Percentiles rank a stretch among this genome's conserved stretches.
Conservation (phyloP, 371 early-diverging fungal genomes). For the Amoeboaphelidium occidentale region DNA sequence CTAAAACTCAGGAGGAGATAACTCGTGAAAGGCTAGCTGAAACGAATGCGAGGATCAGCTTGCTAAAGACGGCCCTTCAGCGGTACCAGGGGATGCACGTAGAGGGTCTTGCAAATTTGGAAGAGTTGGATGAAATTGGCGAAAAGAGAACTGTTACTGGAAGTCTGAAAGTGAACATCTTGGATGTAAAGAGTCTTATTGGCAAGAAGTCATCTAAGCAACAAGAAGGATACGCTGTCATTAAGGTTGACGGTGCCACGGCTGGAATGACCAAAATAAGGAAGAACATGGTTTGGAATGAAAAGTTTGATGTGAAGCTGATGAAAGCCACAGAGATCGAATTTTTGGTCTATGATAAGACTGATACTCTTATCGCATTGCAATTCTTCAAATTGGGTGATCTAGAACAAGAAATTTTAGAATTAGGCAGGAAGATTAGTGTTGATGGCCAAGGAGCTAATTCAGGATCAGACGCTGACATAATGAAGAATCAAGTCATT, state of each 20-base stretch:
- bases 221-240: constrained; percentile 37
- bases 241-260: constrained; percentile 55
- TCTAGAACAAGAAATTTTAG: constrained; percentile 26
- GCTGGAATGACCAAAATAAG: constrained; percentile 42
- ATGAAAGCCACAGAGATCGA: constrained; percentile 80
- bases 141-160: constrained; percentile 12
- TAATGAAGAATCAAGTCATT: not conserved
- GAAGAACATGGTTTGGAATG: constrained; percentile 44
- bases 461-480: not conserved
- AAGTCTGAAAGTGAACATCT: constrained; percentile 8
- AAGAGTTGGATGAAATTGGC: not conserved
- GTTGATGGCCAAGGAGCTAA: constrained; percentile 9
- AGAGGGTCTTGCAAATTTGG: constrained; percentile 3
- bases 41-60: constrained; percentile 44
- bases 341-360: constrained; percentile 44
- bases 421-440: constrained; percentile 33
- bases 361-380: constrained; percentile 40
- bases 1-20: constrained; percentile 26
- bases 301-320: constrained; percentile 52
- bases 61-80: constrained; percentile 50
- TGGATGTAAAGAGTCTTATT: constrained; percentile 12
- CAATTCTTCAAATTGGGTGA: constrained; percentile 57
- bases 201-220: constrained; percentile 11
- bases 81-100: constrained; percentile 60
- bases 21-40: constrained; percentile 38